Evolutionary conservation across 805 yeast species (phyloP), one percentile per base, ranked within the genome.

Genomic region (Yamadazyma sp.): DNA sequence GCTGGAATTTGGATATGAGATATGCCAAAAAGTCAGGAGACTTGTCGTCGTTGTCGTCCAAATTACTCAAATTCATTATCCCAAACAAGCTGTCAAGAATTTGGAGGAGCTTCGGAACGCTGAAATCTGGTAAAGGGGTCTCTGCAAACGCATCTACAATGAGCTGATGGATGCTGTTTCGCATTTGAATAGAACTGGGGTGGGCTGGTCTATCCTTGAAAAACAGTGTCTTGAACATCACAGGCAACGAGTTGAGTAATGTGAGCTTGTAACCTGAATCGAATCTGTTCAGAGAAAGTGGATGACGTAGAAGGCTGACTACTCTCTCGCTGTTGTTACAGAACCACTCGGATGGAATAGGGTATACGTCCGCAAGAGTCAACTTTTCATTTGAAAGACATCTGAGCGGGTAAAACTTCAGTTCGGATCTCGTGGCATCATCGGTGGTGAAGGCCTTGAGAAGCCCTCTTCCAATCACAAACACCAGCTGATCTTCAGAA

Each of bases 281-380:
- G 5, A 66, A 30, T 6, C 43, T 38, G 3, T 48, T 42, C 57
- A 56, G 59, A 26, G 47, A 22, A 15, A 49, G 44, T 5, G 25
- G 12, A 3, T 7, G 27, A 7, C 20, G 18, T 7, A 37, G 11
- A 7, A 16, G 5, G 19, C 57, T 61, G 34, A 64, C 38, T 1
- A 67, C 47, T 37, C 53, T 52, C 21, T 63, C 67, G 33, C 58
- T 57, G 25, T 60, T 55, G 2, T 50, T 30, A 34, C 47, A 57
- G 2, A 60, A 53, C 74, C 74, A 68, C 37, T 57, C 50, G 2
- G 62, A 45, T 15, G 57, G 53, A 17, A 68, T 27, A 0, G 69
- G 48, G 32, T 53, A 49, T 6, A 68, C 53, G 23, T 68, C 73
- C 11, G 35, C 28, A 4, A 64, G 32, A 1, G 45, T 20, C 1